Conservation (phyloP, 768 basidiomycete species). For the Calocera viscosa region DNA sequence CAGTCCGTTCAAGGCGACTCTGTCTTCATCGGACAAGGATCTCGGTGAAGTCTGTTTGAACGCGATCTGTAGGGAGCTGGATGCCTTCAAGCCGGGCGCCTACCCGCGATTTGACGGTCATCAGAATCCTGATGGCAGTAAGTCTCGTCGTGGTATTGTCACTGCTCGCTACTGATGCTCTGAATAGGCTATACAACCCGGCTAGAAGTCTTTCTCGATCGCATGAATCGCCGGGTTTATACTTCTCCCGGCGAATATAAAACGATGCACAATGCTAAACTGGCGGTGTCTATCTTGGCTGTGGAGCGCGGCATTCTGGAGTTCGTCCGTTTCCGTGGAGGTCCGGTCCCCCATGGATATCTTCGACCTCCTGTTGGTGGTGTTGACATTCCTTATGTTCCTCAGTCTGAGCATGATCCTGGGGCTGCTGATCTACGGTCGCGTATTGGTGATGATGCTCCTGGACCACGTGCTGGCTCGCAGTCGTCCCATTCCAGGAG, state of each 20-base stretch:
- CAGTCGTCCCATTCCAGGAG: background rate
- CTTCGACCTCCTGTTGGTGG: constrained; percentile 15
- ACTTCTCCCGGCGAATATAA: constrained; percentile 39
- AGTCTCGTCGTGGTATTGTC: background rate
- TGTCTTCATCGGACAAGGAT: constrained; percentile 26
- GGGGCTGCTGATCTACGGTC: constrained; percentile 24
- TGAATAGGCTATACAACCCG: constrained; percentile 45
- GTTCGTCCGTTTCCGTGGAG: constrained; percentile 44
- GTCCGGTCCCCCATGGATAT: constrained; percentile 18
- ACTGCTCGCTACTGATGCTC: background rate
- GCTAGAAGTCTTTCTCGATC: constrained; percentile 30
- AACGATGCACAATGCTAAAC: constrained; percentile 49
- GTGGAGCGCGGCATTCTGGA: constrained; percentile 47
- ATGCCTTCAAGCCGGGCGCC: constrained; percentile 31
- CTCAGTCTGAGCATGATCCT: constrained; percentile 23
- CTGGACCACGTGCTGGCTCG: background rate
- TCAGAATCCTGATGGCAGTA: constrained; percentile 42
- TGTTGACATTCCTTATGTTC: constrained; percentile 17
- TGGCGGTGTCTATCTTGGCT: constrained; percentile 42
- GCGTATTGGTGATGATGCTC: background rate
- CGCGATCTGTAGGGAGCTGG: constrained; percentile 35
- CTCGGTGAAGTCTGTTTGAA: constrained; percentile 38
- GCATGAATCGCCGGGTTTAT: constrained; percentile 33
- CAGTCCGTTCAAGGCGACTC: background rate
- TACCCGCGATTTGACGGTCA: constrained; percentile 33